Evolutionary conservation across 2,329 filamentous ascomycete genomes (phyloP), one percentile per base, ranked within the genome.

Genomic region (Calonectria honghensis): DNA sequence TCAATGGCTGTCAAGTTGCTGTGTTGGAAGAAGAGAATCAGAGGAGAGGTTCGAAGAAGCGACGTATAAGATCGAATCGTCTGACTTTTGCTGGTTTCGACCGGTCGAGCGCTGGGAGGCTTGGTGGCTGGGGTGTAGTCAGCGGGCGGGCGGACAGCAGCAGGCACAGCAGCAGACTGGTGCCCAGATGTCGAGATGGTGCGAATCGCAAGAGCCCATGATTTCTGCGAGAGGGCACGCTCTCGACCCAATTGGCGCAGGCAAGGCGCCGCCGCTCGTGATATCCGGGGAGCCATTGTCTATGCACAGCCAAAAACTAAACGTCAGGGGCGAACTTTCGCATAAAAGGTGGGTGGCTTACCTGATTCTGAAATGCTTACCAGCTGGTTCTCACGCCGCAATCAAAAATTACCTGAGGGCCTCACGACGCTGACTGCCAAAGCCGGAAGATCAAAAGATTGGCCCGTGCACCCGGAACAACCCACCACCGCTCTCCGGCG

Each of bases 51-150:
- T 74, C 95, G 95, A 73, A 98, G 91, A 75, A 98, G 89, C 61
- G 96, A 97, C 67, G 96, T 95, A 86, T 98, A 98, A 80, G 94
- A 92, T 73, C 96, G 93, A 73, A 93, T 89, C 74, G 98, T 90
- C 86, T 99, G 97, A 20, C 96, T 94, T 87, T 98, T 98, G 84
- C 96, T 94, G 81, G 94, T 94, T 83, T 98, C 94, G 61, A 96
- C 91, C 27, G 93, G 94, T 83, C 96, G 95, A 84, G 97, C 94
- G 70, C 95, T 98, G 5, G 95, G 95, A 3, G 96, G 96, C 85
- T 98, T 96, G 1, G 92, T 94, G 0, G 92, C 91, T 87, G 90
- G 93, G 2, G 88, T 84, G 76, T 89, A 89, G 78, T 90, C 85
- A 73, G 86, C 84, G 1, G 88, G 88, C 32, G 88, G 81, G 41